Evolutionary conservation across 176 grass and related monocot species (phyloP).

Genomic region (Stipa capillata): DNA sequence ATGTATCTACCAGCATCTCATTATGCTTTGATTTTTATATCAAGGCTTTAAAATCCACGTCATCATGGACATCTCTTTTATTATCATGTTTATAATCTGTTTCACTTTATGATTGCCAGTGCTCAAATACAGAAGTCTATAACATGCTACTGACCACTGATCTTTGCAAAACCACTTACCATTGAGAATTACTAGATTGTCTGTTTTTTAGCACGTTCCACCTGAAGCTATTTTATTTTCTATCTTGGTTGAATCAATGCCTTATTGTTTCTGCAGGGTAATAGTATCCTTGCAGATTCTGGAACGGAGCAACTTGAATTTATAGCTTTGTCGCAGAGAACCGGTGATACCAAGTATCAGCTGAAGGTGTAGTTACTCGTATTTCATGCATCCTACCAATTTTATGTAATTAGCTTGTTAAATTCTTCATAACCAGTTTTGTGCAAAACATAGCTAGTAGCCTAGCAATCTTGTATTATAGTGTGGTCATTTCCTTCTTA

Average conservation of each 20-base stretch:
- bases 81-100: not conserved
- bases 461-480: not conserved
- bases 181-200: not conserved
- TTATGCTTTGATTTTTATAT: constrained; percentile 7
- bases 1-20: not conserved
- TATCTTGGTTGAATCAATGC: not conserved
- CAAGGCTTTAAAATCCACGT: not conserved
- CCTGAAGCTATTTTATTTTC: not conserved
- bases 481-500: not conserved
- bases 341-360: constrained; percentile 84
- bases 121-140: not conserved
- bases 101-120: not conserved
- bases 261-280: constrained; percentile 51
- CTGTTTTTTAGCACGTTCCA: not conserved
- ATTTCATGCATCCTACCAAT: not conserved
- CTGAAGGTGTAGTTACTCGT: constrained; percentile 58
- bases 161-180: not conserved
- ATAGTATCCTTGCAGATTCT: constrained; percentile 95
- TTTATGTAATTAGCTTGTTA: constrained; percentile 21
- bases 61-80: not conserved
- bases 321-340: constrained; percentile 95
- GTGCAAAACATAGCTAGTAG: not conserved
- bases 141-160: not conserved
- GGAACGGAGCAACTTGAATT: constrained; percentile 96
- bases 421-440: not conserved